Conservation (phyloP, 2,329 filamentous ascomycete species). For the Fusarium phyllophilum region DNA sequence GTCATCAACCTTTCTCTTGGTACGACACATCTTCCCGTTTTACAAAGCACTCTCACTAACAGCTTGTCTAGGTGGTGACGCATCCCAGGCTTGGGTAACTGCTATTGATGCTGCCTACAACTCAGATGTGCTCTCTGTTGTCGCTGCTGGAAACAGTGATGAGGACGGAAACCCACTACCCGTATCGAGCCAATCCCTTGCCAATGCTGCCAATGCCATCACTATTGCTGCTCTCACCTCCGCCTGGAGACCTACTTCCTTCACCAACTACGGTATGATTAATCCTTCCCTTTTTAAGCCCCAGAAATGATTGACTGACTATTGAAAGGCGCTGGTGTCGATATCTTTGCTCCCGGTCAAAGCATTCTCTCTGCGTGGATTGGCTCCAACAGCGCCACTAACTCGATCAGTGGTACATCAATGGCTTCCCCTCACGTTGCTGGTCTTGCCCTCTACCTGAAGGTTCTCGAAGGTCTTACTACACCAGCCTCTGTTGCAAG, state of each 20-base stretch:
- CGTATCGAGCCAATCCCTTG: background rate
- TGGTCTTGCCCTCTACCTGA: background rate
- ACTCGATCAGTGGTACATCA: background rate
- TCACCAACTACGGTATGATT: background rate
- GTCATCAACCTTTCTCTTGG: background rate
- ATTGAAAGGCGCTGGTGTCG: background rate
- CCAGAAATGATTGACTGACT: background rate
- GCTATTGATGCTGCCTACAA: background rate
- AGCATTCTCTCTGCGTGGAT: background rate
- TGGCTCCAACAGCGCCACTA: background rate
- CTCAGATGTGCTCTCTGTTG: background rate
- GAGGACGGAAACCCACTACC: background rate
- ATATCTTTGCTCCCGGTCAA: background rate
- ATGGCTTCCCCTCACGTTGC: background rate
- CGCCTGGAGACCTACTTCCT: background rate
- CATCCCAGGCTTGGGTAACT: background rate
- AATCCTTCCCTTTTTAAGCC: accelerated
- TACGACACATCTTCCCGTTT: background rate
- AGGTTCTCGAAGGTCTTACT: background rate
- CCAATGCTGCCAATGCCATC: background rate
- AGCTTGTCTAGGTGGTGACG: background rate
- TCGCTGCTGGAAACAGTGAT: background rate
- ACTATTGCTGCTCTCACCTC: background rate
- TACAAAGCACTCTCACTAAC: background rate
- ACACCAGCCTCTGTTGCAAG: background rate